Evolutionary conservation across 2,329 filamentous ascomycete species (phyloP).

Genomic region (Fusarium buharicum): DNA sequence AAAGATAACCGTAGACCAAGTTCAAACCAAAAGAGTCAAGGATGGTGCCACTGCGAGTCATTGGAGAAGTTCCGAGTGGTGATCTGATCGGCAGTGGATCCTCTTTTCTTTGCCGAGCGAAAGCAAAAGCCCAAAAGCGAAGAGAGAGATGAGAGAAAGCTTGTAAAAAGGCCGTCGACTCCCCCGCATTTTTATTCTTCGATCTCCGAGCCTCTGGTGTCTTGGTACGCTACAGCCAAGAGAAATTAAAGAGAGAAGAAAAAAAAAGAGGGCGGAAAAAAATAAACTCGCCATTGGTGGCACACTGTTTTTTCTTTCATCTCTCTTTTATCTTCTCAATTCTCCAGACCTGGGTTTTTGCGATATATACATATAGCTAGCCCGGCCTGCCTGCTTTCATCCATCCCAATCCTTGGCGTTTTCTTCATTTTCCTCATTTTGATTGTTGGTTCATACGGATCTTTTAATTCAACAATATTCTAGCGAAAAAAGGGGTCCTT

Average conservation of each 20-base stretch:
- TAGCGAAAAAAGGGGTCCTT: neutral
- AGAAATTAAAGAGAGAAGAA: constrained; percentile 16
- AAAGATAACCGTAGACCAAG: neutral
- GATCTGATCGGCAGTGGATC: constrained; percentile 46
- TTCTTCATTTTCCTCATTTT: constrained; percentile 16
- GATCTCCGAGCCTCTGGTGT: constrained; percentile 25
- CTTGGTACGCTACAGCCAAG: neutral
- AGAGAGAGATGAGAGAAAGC: neutral
- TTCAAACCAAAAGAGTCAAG: constrained; percentile 13
- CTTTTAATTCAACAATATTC: neutral
- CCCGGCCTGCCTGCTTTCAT: constrained; percentile 8
- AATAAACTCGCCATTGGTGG: constrained; percentile 27
- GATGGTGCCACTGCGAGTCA: constrained; percentile 44
- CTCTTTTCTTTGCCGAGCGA: constrained; percentile 22
- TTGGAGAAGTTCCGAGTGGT: constrained; percentile 32
- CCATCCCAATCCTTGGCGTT: constrained; percentile 24
- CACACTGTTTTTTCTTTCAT: constrained; percentile 12
- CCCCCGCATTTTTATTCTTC: constrained; percentile 41
- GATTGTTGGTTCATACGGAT: neutral
- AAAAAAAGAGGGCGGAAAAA: constrained; percentile 23
- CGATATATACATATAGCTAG: constrained; percentile 19
- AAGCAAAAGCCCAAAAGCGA: constrained; percentile 3
- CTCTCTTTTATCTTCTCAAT: constrained; percentile 18
- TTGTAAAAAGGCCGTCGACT: constrained; percentile 36
- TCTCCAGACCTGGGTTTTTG: constrained; percentile 6